phyloP scores from a whole-genome alignment of 1,284 basidiomycete species.

The Athelia sp. region DNA sequence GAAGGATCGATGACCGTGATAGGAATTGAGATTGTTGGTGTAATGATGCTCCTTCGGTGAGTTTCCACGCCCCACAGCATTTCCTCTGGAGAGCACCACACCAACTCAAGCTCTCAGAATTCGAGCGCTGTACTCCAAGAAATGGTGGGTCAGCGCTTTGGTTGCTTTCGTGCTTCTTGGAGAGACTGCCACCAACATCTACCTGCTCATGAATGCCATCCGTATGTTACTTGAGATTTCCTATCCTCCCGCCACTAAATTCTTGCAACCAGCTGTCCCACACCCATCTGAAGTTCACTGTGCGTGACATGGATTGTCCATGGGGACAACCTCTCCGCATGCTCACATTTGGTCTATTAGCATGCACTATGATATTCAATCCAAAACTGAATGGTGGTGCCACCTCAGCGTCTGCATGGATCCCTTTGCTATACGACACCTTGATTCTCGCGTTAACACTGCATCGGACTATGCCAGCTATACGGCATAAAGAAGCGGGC shows the following conservation, averaged over 20 bases:
- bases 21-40: conserved; percentile 40
- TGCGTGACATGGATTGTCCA: conserved; percentile 10
- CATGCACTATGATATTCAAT: conserved; percentile 52
- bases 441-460: conserved; percentile 45
- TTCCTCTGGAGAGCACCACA: too few relatives aligned
- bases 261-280: conserved; percentile 26
- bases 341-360: conserved; percentile 19
- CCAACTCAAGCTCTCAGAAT: conserved; percentile 24
- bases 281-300: conserved; percentile 32
- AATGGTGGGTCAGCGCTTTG: conserved; percentile 24
- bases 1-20: conserved; percentile 46
- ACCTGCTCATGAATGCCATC: conserved; percentile 37
- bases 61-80: conserved; percentile 9
- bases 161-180: conserved; percentile 32
- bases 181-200: conserved; percentile 40
- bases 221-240: not conserved
- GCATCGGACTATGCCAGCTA: conserved; percentile 34
- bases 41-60: conserved; percentile 55
- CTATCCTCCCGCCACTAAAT: not conserved
- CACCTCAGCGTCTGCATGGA: conserved; percentile 48
- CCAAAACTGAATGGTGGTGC: conserved; percentile 20
- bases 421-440: conserved; percentile 51
- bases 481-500: conserved; percentile 32
- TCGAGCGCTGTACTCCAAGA: conserved; percentile 39
- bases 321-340: not conserved